Percentiles rank a stretch among this genome's conserved stretches.
phyloP scores from a whole-genome alignment of 2,329 filamentous ascomycete genomes.

The Colletotrichum paranaense region DNA sequence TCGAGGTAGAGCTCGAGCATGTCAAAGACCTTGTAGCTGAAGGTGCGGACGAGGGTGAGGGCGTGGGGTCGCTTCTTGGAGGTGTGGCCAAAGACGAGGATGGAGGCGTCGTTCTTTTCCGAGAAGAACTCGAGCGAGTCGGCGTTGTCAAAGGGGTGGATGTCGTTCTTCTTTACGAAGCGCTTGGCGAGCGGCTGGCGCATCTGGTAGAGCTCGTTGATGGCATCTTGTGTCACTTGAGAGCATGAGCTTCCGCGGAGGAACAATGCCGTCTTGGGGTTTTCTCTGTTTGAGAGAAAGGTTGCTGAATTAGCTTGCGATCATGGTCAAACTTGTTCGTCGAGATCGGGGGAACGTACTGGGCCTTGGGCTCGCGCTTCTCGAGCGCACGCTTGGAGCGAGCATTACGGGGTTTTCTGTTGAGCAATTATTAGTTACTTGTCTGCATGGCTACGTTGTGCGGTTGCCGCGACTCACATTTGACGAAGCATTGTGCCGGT shows the following conservation, averaged over 20 bases:
- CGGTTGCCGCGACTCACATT: slow-evolving; percentile 50
- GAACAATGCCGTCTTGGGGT: slow-evolving; percentile 90
- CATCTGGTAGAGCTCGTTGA: slow-evolving; percentile 86
- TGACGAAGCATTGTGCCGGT: slow-evolving; percentile 57
- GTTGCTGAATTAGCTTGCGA: slow-evolving; percentile 3
- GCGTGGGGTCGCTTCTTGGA: slow-evolving; percentile 97
- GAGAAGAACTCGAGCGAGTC: slow-evolving; percentile 93
- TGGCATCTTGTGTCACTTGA: slow-evolving; percentile 82
- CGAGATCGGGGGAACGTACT: slow-evolving; percentile 45
- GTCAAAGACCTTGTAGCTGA: slow-evolving; percentile 88
- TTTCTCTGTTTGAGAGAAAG: slow-evolving; percentile 63
- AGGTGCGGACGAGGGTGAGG: slow-evolving; percentile 84
- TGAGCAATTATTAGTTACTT: background rate
- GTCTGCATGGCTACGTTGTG: too few species aligned
- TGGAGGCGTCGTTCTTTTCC: slow-evolving; percentile 92
- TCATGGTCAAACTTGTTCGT: background rate
- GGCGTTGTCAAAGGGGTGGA: slow-evolving; percentile 93
- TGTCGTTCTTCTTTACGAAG: slow-evolving; percentile 96
- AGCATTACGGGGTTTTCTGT: slow-evolving; percentile 74
- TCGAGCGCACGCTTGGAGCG: slow-evolving; percentile 96
- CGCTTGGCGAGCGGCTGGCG: slow-evolving; percentile 88
- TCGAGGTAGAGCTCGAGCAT: slow-evolving; percentile 94
- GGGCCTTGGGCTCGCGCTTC: slow-evolving; percentile 87
- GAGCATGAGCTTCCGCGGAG: slow-evolving; percentile 89
- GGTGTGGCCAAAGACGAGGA: slow-evolving; percentile 86